Percentiles rank a stretch among this genome's conserved stretches.
Evolutionary conservation across 345 rosid species (phyloP).

Genomic region (Rhizophora apiculata): DNA sequence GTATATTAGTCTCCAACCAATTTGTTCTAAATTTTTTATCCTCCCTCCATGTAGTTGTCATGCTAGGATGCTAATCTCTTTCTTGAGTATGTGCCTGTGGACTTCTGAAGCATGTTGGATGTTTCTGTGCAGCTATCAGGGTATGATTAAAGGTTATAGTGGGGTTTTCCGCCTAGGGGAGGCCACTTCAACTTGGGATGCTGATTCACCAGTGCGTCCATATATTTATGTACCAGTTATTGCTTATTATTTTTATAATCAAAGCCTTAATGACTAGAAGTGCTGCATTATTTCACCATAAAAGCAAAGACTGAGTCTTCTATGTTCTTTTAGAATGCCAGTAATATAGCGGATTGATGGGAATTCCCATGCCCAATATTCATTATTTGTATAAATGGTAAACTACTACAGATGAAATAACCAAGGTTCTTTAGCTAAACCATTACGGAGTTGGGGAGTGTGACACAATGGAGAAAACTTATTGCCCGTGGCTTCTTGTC

Average conservation of each 20-base stretch:
- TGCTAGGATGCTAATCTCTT: not conserved
- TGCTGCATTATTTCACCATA: not conserved
- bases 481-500: too few species aligned
- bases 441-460: not conserved
- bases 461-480: not conserved
- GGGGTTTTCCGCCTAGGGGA: constrained; percentile 96
- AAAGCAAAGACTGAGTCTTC: not conserved
- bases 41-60: not conserved
- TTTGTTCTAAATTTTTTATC: constrained; percentile 9
- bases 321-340: too few species aligned
- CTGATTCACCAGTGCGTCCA: constrained; percentile 84
- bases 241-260: not conserved
- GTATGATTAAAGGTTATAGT: constrained; percentile 85
- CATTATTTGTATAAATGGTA: too few species aligned
- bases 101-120: constrained; percentile 7
- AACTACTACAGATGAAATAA: too few species aligned
- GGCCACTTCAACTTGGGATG: constrained; percentile 95
- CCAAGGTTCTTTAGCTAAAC: too few species aligned
- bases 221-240: not conserved
- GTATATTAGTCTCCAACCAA: constrained; percentile 35
- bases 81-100: not conserved
- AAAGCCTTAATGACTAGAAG: not conserved
- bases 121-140: constrained; percentile 66
- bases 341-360: too few species aligned
- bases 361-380: too few species aligned